Conservation (phyloP, 1,139 yeast species). For the Cylindricascospora bacillispora region DNA sequence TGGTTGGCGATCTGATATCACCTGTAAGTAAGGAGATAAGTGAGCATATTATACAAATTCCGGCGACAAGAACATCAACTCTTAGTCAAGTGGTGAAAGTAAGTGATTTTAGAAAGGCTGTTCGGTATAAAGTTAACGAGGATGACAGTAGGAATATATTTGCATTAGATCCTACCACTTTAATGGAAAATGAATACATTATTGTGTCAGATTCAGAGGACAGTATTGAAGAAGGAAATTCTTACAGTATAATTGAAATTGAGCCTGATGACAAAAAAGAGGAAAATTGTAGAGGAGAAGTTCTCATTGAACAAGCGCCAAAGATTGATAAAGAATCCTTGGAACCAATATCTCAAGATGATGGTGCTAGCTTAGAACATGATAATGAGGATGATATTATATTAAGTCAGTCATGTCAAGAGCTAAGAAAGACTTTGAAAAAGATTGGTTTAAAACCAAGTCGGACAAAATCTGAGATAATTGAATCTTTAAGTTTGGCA, state of each 20-base stretch:
- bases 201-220: constrained; percentile 9
- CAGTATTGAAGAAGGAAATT: constrained; percentile 4
- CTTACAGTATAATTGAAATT: constrained; percentile 3
- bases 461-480: constrained; percentile 18
- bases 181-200: constrained; percentile 3
- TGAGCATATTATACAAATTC: constrained; percentile 9
- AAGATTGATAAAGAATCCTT: no score
- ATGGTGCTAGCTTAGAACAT: background rate
- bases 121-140: background rate
- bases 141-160: background rate
- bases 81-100: background rate
- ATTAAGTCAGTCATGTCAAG: constrained; percentile 1
- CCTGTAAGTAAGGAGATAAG: constrained; percentile 12
- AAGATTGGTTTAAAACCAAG: constrained; percentile 21
- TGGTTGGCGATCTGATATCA: constrained; percentile 17
- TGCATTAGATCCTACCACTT: background rate
- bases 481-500: constrained; percentile 18
- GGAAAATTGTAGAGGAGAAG: background rate
- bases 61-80: constrained; percentile 21
- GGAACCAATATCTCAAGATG: no score
- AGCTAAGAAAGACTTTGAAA: constrained; percentile 15
- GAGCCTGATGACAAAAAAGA: constrained; percentile 2
- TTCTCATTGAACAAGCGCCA: no score
- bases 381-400: no score
- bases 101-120: background rate